A percentile compares a stretch with the other conserved stretches of the same genome.
Evolutionary conservation across 176 grass and related monocot genomes (phyloP).

Genomic region (bread wheat (Triticum aestivum)): DNA sequence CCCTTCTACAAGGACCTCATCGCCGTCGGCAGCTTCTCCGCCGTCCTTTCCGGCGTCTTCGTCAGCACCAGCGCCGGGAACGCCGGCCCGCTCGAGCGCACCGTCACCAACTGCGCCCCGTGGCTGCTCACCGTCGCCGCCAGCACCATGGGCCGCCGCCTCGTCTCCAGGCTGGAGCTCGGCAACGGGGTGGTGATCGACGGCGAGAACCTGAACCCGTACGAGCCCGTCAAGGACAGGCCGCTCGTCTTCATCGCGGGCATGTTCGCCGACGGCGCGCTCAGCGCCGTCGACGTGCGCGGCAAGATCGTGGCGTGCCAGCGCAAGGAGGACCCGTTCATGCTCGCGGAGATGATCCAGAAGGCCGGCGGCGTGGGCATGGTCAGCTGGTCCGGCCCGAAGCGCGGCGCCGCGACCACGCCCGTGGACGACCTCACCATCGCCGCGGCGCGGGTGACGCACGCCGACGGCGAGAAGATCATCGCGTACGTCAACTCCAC

Average conservation of each 20-base stretch:
- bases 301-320: constrained; percentile 63
- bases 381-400: constrained; percentile 26
- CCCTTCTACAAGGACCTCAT: constrained; percentile 53
- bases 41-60: constrained; percentile 37
- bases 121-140: constrained; percentile 60
- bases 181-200: constrained; percentile 42
- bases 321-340: background rate
- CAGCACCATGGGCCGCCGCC: constrained; percentile 49
- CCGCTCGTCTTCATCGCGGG: constrained; percentile 38
- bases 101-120: constrained; percentile 45
- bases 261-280: constrained; percentile 20
- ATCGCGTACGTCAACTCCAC: constrained; percentile 45
- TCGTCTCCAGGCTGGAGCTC: constrained; percentile 43
- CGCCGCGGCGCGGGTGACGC: constrained; percentile 26
- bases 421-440: constrained; percentile 9
- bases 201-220: constrained; percentile 36
- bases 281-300: constrained; percentile 34
- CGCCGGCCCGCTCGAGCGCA: background rate
- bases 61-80: constrained; percentile 46
- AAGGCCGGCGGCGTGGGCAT: constrained; percentile 46
- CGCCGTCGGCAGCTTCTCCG: constrained; percentile 40
- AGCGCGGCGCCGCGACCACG: constrained; percentile 13
- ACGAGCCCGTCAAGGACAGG: background rate
- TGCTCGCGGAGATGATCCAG: constrained; percentile 24
- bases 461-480: constrained; percentile 37